Evolutionary conservation across 2,329 filamentous ascomycete genomes (phyloP).

Genomic region (Cladobotryum mycophilum): DNA sequence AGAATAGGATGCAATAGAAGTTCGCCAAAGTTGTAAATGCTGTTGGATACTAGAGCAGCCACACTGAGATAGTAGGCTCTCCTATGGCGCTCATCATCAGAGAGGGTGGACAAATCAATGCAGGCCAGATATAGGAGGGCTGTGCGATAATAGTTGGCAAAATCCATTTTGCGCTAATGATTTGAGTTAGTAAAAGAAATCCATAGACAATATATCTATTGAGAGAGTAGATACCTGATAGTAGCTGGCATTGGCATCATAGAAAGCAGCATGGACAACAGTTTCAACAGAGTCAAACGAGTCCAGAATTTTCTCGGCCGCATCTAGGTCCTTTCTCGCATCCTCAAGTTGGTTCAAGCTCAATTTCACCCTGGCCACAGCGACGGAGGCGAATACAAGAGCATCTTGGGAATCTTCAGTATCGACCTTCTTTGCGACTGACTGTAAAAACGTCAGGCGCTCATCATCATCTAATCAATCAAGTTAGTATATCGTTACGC

Average conservation of each 20-base stretch:
- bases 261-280: constrained; percentile 92
- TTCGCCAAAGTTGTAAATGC: constrained; percentile 99
- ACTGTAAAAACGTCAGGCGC: constrained; percentile 75
- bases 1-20: constrained; percentile 96
- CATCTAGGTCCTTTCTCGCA: constrained; percentile 78
- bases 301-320: constrained; percentile 82
- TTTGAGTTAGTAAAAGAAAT: not conserved
- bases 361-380: constrained; percentile 82
- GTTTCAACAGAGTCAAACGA: constrained; percentile 92
- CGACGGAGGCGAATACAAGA: constrained; percentile 87
- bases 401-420: constrained; percentile 91
- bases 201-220: too few species aligned
- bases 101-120: constrained; percentile 73
- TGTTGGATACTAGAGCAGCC: constrained; percentile 85
- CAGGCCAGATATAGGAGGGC: constrained; percentile 96
- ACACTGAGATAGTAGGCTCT: constrained; percentile 91
- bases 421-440: constrained; percentile 81
- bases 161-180: constrained; percentile 71
- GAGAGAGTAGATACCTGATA: constrained; percentile 56
- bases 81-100: constrained; percentile 66
- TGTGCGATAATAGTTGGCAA: constrained; percentile 94
- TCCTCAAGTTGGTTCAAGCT: constrained; percentile 72
- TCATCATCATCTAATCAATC: constrained; percentile 68
- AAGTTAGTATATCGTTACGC: constrained; percentile 11
- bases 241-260: constrained; percentile 90